Conservation (phyloP, 2,329 filamentous ascomycete species). For the Zymoseptoria pseudotritici region DNA sequence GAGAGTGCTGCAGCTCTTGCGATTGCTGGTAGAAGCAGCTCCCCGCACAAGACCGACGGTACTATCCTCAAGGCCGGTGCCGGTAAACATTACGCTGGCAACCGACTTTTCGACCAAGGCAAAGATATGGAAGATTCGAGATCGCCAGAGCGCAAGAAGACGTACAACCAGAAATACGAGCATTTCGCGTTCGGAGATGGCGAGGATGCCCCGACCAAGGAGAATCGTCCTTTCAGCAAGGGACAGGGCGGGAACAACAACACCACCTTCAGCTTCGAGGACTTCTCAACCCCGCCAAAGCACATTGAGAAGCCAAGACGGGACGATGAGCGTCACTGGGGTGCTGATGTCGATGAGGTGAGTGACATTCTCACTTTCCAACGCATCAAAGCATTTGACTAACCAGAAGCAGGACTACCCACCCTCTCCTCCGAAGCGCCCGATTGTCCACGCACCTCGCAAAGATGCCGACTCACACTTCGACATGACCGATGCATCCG, state of each 20-base stretch:
- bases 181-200: constrained; percentile 79
- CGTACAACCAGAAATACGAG: constrained; percentile 70
- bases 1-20: constrained; percentile 32
- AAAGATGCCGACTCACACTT: constrained; percentile 79
- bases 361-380: constrained; percentile 16
- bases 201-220: constrained; percentile 33
- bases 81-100: constrained; percentile 44
- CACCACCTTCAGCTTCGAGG: constrained; percentile 79
- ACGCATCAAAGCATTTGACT: constrained; percentile 1
- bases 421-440: constrained; percentile 51
- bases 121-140: constrained; percentile 35
- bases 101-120: constrained; percentile 52
- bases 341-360: constrained; percentile 65
- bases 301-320: constrained; percentile 54
- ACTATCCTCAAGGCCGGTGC: constrained; percentile 42
- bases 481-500: constrained; percentile 68
- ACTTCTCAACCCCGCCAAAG: constrained; percentile 80
- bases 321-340: constrained; percentile 67
- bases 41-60: constrained; percentile 30
- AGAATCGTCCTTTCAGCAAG: constrained; percentile 23
- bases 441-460: constrained; percentile 59
- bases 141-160: constrained; percentile 45
- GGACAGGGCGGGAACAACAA: constrained; percentile 36
- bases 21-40: constrained; percentile 18
- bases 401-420: constrained; percentile 41